phyloP scores from a whole-genome alignment of 192 early-diverging fungal species.

The Geosiphon pyriformis region DNA sequence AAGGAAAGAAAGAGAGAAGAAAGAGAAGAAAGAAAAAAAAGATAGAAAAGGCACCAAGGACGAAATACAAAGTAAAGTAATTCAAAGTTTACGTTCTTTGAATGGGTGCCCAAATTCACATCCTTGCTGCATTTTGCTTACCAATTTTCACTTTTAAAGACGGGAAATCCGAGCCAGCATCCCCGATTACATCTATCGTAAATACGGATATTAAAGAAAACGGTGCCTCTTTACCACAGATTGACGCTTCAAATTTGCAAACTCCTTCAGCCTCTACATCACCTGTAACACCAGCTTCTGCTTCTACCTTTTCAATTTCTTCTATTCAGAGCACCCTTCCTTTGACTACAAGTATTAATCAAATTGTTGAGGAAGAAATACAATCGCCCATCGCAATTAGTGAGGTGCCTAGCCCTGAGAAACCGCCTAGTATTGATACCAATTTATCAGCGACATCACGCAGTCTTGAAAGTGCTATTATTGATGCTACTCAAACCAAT shows the following conservation, averaged over 20 bases:
- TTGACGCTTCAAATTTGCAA: too few species aligned
- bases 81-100: neutral
- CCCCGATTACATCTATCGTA: too few species aligned
- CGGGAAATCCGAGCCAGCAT: too few species aligned
- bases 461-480: neutral
- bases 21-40: neutral
- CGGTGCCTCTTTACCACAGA: conserved; percentile 2
- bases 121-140: too few species aligned
- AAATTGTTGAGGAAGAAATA: too few species aligned
- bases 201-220: neutral
- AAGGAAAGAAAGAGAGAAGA: neutral
- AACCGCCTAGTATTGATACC: neutral
- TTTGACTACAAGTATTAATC: neutral
- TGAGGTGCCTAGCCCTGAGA: neutral
- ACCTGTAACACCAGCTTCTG: neutral
- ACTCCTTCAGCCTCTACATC: neutral
- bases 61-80: neutral
- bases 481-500: neutral
- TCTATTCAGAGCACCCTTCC: neutral
- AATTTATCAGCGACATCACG: neutral
- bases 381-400: too few species aligned
- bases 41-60: neutral
- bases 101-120: neutral
- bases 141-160: too few species aligned
- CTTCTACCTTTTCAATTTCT: neutral